Evolutionary conservation across 768 basidiomycete species (phyloP).

Genomic region (Nidula microcarpa): DNA sequence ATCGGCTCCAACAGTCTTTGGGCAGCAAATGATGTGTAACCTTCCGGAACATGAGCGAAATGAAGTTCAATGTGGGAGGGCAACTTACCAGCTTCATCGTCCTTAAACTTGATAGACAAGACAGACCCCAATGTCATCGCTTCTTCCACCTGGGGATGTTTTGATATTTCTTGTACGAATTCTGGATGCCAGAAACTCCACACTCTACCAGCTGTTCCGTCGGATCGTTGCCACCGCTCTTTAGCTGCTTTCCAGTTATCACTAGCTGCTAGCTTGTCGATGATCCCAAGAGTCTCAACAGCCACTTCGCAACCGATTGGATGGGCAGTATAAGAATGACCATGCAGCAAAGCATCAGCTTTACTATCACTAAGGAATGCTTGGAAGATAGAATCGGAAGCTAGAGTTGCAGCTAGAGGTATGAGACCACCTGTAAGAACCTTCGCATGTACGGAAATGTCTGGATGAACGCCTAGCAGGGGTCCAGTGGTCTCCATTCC

Average conservation of each 20-base stretch:
- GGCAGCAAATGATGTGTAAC: constrained; percentile 63
- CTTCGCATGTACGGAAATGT: constrained; percentile 91
- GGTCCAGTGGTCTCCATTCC: constrained; percentile 64
- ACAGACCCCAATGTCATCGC: constrained; percentile 89
- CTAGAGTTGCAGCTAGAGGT: constrained; percentile 83
- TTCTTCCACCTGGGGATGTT: constrained; percentile 54
- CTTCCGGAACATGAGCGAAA: constrained; percentile 20
- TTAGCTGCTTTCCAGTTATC: constrained; percentile 60
- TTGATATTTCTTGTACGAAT: constrained; percentile 66
- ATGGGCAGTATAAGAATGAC: constrained; percentile 95
- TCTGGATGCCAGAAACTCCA: constrained; percentile 90
- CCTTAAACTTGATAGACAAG: constrained; percentile 71
- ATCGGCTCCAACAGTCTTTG: constrained; percentile 56
- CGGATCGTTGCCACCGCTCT: constrained; percentile 47
- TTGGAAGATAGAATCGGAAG: constrained; percentile 74
- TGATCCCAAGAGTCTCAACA: constrained; percentile 65
- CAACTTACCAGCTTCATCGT: constrained; percentile 47
- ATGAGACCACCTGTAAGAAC: constrained; percentile 90
- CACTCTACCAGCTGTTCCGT: constrained; percentile 24
- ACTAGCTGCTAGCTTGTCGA: constrained; percentile 48
- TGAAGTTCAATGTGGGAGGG: not conserved
- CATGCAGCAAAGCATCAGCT: constrained; percentile 85
- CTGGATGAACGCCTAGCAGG: constrained; percentile 72
- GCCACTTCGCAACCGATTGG: constrained; percentile 92
- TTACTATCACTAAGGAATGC: constrained; percentile 77